Base-by-base conservation (phyloP, 1,139 yeast genomes). In the Sugiyamaella neomexicana region DNA sequence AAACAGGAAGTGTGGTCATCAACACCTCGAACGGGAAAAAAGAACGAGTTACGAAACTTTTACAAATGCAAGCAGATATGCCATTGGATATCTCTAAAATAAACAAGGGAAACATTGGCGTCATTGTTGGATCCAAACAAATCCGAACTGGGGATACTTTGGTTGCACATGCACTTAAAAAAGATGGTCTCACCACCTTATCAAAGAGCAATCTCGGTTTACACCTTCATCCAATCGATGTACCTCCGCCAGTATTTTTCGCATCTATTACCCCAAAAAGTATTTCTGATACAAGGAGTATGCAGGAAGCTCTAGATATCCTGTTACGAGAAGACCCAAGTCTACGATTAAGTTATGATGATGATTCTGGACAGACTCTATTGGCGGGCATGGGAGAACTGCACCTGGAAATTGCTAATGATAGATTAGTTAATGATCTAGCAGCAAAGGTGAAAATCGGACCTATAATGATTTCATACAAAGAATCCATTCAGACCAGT, bases 371-470 rank as follows among this genome's bases (percentile, higher is more conserved):
- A 0, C 97, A 93, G 70, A 84, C 90, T 0, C 77, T 90, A 29
- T 70, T 93, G 36, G 83, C 96, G 51, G 99, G 99, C 2, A 90
- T 93, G 97, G 99, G 98, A 15, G 97, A 90, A 53, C 75, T 93
- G 51, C 99, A 93, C 70, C 76, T 93, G 53, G 98, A 93, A 62
- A 90, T 93, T 61, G 87, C 95, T 1, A 78, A 79, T 53, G 95
- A 89, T 62, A 76, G 97, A 55, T 76, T 93, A 50, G 73, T 85
- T 17, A 81, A 81, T 52, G 96, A 89, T 58, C 79, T 91, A 78
- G 85, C 86, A 67, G 97, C 96, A 1, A 83, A 84, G 56, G 86
- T 88, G 0, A 83, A 84, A 48, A 78, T 90, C 50, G 90, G 96
- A 38, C 84, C 84, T 54, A 87, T 93, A 25, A 89, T 85, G 71